Evolutionary conservation across 2,329 filamentous ascomycete species (phyloP), one percentile per base, ranked within the genome.

Genomic region (Colletotrichum musicola): DNA sequence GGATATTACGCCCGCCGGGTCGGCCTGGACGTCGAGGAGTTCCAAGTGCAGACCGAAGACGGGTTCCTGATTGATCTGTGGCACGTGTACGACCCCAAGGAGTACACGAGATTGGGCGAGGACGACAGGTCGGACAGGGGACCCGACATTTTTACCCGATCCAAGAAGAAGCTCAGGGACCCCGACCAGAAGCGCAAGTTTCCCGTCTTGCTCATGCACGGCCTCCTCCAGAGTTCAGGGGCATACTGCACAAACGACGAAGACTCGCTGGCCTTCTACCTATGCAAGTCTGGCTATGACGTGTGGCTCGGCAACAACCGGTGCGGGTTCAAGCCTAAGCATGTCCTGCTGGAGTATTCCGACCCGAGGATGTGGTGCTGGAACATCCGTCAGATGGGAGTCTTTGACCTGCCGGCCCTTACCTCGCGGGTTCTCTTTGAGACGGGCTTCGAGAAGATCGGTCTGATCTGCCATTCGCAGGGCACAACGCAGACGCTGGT

Each of bases 281-380:
- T 98, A 7, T 94, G 93, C 79, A 97, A 97, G 80, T 90, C 92
- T 0, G 95, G 95, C 1, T 98, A 94, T 79, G 95, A 98, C 77
- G 93, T 98, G 46, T 98, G 95, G 95, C 85, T 98, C 16, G 95
- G 95, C 4, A 97, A 97, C 81, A 98, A 97, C 76, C 88, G 95
- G 20, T 97, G 94, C 76, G 95, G 95, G 1, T 94, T 96, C 79
- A 83, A 87, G 0, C 95, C 95, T 0, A 88, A 90, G 71, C 95
- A 98, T 76, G 87, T 85, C 2, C 80, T 90, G 22, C 86, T 98
- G 46, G 81, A 88, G 2, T 90, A 92, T 72, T 82, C 83, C 3
- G 95, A 98, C 75, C 95, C 95, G 1, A 88, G 94, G 35, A 97
- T 98, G 93, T 98, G 95, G 95, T 90, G 91, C 47, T 98, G 95